Conservation (phyloP, 257 asterid species). For the Fraxinus anomala region DNA sequence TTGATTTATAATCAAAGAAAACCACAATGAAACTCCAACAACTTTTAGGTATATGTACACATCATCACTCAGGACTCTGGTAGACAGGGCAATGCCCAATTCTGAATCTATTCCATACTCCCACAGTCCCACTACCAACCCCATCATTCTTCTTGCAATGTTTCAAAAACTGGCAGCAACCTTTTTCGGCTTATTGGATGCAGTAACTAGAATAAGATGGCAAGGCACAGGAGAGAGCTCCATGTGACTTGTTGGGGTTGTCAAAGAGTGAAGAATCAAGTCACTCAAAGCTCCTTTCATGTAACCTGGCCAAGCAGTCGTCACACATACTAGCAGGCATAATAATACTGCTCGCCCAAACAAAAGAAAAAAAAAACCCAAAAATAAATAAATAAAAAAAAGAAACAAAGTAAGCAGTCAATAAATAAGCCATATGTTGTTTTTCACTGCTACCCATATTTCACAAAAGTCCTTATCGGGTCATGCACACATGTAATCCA, state of each 20-base stretch:
- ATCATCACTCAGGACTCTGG: slow-evolving; percentile 1
- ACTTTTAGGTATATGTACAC: slow-evolving; percentile 6
- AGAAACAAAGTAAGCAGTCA: not conserved
- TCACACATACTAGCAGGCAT: too few relatives aligned
- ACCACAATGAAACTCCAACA: slow-evolving; percentile 12
- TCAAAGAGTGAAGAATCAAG: not conserved
- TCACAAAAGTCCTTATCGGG: not conserved
- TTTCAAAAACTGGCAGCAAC: not conserved
- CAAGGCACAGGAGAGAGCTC: not conserved
- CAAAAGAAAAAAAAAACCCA: too few relatives aligned
- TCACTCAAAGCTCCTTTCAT: not conserved
- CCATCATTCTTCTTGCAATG: not conserved
- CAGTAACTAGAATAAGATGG: not conserved
- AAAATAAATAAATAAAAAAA: too few relatives aligned
- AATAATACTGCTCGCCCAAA: not conserved
- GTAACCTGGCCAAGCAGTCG: not conserved
- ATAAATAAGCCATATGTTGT: not conserved
- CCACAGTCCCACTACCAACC: not conserved
- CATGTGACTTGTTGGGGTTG: not conserved
- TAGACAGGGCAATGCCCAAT: slow-evolving; percentile 12
- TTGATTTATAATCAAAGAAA: slow-evolving; percentile 15
- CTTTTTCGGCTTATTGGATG: not conserved
- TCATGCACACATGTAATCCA: not conserved
- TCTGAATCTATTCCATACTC: not conserved
- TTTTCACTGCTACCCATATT: slow-evolving; percentile 7